Evolutionary conservation across 2,329 filamentous ascomycete genomes (phyloP).

Genomic region (Colletotrichum australisinense): DNA sequence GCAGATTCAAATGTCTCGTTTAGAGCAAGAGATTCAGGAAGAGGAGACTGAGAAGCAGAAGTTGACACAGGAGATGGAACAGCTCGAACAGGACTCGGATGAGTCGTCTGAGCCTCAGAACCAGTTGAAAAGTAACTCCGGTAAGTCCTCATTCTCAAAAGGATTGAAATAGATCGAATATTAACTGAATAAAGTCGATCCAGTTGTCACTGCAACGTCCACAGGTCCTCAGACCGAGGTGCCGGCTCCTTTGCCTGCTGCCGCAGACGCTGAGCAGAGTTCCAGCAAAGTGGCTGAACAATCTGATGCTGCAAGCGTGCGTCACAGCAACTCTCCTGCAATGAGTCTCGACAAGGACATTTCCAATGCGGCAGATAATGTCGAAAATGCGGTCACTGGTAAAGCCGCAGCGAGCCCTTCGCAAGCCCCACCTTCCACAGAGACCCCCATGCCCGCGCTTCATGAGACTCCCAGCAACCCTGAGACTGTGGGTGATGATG

Average conservation of each 20-base stretch:
- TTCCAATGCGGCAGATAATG: not conserved
- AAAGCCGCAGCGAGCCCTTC: slow-evolving; percentile 11
- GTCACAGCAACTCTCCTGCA: not conserved
- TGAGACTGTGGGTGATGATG: not conserved
- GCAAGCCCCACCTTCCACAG: slow-evolving; percentile 3
- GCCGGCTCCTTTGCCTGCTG: not conserved
- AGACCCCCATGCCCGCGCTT: not conserved
- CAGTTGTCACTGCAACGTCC: not conserved
- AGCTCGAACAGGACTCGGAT: slow-evolving; percentile 27
- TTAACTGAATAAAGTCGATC: slow-evolving; percentile 7
- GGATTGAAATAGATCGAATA: not conserved
- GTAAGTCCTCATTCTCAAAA: slow-evolving; percentile 2
- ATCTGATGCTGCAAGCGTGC: not conserved
- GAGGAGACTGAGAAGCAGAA: slow-evolving; percentile 48
- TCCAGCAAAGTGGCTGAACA: not conserved
- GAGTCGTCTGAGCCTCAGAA: slow-evolving; percentile 19
- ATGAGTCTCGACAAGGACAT: not conserved
- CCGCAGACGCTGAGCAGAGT: not conserved
- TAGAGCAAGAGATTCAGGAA: slow-evolving; percentile 61
- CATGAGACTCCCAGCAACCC: not conserved
- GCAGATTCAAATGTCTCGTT: slow-evolving; percentile 57
- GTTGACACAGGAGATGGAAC: slow-evolving; percentile 43
- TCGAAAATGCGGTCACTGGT: slow-evolving; percentile 24
- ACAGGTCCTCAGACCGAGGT: slow-evolving; percentile 1
- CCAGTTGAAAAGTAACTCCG: slow-evolving; percentile 29